These are phyloP conservation scores for Calocera cornea DNA, from an alignment of 768 basidiomycete species.

Conservation along the genomic window DNA sequence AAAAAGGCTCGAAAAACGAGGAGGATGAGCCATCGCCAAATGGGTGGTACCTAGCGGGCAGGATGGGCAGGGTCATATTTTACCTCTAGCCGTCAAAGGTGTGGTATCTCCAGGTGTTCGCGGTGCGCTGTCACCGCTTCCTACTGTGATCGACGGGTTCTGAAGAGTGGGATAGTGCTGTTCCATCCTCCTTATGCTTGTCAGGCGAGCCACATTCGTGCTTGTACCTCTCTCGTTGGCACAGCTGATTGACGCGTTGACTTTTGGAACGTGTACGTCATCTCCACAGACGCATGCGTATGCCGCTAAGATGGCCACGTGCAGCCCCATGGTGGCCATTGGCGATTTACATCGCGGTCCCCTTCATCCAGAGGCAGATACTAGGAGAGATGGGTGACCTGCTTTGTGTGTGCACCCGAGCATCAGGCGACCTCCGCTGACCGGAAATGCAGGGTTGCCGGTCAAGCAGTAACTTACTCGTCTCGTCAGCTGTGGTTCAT, in stretches of 20 bases:
- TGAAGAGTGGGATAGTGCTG: too few species aligned
- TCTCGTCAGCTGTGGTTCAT: too few species aligned
- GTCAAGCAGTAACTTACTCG: too few species aligned
- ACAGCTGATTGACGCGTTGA: slow-evolving; percentile 32
- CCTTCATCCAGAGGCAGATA: too few species aligned
- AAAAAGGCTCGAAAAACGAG: neutral
- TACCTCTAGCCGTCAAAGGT: slow-evolving; percentile 75
- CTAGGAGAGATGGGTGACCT: too few species aligned
- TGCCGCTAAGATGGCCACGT: neutral
- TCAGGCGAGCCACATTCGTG: slow-evolving; percentile 66
- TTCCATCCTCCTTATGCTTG: slow-evolving; percentile 54
- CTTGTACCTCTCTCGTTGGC: slow-evolving; percentile 59
- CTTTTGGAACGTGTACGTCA: neutral
- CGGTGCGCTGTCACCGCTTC: slow-evolving; percentile 33
- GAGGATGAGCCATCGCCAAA: slow-evolving; percentile 31
- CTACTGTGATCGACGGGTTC: too few species aligned
- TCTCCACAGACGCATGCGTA: neutral
- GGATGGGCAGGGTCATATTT: slow-evolving; percentile 53
- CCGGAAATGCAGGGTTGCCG: too few species aligned
- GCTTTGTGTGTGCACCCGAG: too few species aligned
- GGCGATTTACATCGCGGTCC: slow-evolving; percentile 49
- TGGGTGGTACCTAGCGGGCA: slow-evolving; percentile 52
- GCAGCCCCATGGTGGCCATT: slow-evolving; percentile 50
- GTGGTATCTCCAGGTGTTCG: slow-evolving; percentile 51
- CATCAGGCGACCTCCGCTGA: too few species aligned